These are phyloP conservation scores for Hsuehochloa calcarea DNA, from an alignment of 176 grass and related monocot genomes.

Conservation along the genomic window DNA sequence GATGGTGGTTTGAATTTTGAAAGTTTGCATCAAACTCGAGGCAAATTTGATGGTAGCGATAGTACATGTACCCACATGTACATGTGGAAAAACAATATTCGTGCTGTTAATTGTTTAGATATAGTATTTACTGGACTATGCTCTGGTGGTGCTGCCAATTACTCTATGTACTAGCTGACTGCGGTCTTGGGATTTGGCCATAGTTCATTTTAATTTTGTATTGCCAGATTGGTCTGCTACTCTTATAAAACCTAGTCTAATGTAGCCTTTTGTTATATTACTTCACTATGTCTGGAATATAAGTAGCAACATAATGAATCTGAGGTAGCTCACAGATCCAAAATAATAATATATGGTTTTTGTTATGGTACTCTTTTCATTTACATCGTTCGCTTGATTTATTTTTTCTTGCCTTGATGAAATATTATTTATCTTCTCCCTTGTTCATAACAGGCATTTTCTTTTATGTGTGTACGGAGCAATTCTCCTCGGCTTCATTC, in stretches of 20 bases:
- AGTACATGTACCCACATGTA: too few relatives aligned
- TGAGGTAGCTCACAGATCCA: not conserved
- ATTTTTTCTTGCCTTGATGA: slow-evolving; percentile 1
- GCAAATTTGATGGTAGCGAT: too few relatives aligned
- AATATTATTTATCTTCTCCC: slow-evolving; percentile 7
- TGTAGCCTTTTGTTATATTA: not conserved
- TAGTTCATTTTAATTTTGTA: slow-evolving; percentile 11
- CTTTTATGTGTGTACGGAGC: slow-evolving; percentile 83
- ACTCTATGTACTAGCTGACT: not conserved
- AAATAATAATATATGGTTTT: not conserved
- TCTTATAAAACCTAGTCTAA: slow-evolving; percentile 11
- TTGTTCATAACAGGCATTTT: slow-evolving; percentile 71
- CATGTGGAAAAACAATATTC: too few relatives aligned
- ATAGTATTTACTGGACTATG: not conserved
- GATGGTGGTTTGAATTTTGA: too few relatives aligned
- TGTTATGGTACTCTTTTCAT: not conserved
- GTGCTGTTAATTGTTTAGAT: slow-evolving; percentile 3
- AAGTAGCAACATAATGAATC: slow-evolving; percentile 3
- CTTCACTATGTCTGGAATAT: not conserved
- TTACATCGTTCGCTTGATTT: not conserved
- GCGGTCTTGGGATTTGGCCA: not conserved
- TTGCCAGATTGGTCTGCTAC: not conserved
- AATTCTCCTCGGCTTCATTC: slow-evolving; percentile 59
- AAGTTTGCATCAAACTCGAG: too few relatives aligned
- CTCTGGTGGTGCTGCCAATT: not conserved